Percentiles rank a stretch among this genome's conserved stretches.
Evolutionary conservation across 2,329 filamentous ascomycete genomes (phyloP).

Genomic region (Aspergillus sp.): DNA sequence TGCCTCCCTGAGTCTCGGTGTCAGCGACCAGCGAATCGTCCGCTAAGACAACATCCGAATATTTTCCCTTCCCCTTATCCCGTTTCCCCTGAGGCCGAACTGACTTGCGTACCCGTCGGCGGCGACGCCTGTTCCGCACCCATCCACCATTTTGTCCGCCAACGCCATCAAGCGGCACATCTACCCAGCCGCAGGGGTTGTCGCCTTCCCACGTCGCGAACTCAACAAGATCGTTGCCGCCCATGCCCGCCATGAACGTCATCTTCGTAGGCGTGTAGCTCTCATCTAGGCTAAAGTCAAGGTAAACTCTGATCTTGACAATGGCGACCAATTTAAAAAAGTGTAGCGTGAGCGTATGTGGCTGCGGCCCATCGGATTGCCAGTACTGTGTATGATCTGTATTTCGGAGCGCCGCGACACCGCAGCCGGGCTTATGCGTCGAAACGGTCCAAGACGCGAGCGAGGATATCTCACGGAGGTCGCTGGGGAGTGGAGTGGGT

Average conservation of each 20-base stretch:
- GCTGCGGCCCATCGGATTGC: slow-evolving; percentile 70
- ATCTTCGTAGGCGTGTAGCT: slow-evolving; percentile 96
- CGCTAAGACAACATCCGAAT: slow-evolving; percentile 15
- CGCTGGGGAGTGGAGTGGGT: slow-evolving; percentile 43
- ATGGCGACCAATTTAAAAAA: slow-evolving; percentile 61
- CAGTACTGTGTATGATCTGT: slow-evolving; percentile 63
- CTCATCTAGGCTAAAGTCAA: slow-evolving; percentile 92
- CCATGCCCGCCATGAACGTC: slow-evolving; percentile 83
- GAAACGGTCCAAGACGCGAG: slow-evolving; percentile 70
- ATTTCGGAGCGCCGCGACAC: slow-evolving; percentile 62
- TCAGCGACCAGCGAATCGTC: slow-evolving; percentile 24
- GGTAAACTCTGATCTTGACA: slow-evolving; percentile 58
- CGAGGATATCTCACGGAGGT: slow-evolving; percentile 66
- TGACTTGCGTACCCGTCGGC: slow-evolving; percentile 12
- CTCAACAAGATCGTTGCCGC: slow-evolving; percentile 87
- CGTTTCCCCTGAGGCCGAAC: background rate
- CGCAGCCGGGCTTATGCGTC: slow-evolving; percentile 65
- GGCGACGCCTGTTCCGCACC: slow-evolving; percentile 31
- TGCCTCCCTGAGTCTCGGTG: slow-evolving; percentile 18
- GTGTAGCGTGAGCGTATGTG: slow-evolving; percentile 66
- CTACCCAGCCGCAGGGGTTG: slow-evolving; percentile 86
- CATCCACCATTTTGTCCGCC: slow-evolving; percentile 50
- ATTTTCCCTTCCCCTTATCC: slow-evolving; percentile 27
- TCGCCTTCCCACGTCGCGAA: slow-evolving; percentile 81
- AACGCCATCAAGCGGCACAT: slow-evolving; percentile 72